Conservation (phyloP, 2,329 filamentous ascomycete genomes). For the Sporothrix inflata region DNA sequence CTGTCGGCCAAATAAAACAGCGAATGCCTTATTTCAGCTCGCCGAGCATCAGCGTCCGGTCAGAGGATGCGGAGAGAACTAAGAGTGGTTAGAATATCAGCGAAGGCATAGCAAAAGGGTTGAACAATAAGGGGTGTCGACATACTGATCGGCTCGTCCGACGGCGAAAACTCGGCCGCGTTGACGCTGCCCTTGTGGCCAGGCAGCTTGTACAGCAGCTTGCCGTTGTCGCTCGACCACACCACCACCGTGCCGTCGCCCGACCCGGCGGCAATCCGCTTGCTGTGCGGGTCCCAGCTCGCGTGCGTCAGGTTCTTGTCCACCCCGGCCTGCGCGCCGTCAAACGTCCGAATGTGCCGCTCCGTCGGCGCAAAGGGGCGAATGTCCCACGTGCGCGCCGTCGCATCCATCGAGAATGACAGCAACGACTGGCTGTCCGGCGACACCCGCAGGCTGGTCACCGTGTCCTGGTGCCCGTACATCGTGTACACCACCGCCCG, state of each 20-base stretch:
- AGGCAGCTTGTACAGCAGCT: conserved; percentile 90
- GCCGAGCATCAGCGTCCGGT: conserved; percentile 80
- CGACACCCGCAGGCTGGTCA: conserved; percentile 88
- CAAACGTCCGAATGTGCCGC: conserved; percentile 82
- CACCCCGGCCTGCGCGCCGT: conserved; percentile 83
- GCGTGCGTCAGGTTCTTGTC: conserved; percentile 91
- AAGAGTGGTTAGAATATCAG: conserved; percentile 42
- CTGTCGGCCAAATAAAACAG: not conserved
- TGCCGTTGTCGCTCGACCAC: conserved; percentile 87
- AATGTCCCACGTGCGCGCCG: conserved; percentile 94
- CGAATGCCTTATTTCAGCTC: conserved; percentile 67
- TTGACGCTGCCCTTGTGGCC: conserved; percentile 96
- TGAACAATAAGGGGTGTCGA: conserved; percentile 36
- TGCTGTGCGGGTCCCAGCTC: conserved; percentile 86
- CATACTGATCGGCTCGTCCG: conserved; percentile 85
- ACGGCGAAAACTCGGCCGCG: conserved; percentile 86
- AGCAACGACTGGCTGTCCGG: conserved; percentile 89
- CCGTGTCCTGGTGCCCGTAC: conserved; percentile 85
- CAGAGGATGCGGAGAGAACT: conserved; percentile 91
- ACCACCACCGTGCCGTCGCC: conserved; percentile 89
- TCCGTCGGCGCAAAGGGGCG: conserved; percentile 90
- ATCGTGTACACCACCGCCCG: conserved; percentile 86
- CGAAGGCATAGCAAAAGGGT: not conserved
- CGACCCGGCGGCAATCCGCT: conserved; percentile 84
- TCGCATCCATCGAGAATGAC: conserved; percentile 92